Evolutionary conservation across 2,329 filamentous ascomycete genomes (phyloP), one percentile per base, ranked within the genome.

Genomic region (Xylariaceae sp.): DNA sequence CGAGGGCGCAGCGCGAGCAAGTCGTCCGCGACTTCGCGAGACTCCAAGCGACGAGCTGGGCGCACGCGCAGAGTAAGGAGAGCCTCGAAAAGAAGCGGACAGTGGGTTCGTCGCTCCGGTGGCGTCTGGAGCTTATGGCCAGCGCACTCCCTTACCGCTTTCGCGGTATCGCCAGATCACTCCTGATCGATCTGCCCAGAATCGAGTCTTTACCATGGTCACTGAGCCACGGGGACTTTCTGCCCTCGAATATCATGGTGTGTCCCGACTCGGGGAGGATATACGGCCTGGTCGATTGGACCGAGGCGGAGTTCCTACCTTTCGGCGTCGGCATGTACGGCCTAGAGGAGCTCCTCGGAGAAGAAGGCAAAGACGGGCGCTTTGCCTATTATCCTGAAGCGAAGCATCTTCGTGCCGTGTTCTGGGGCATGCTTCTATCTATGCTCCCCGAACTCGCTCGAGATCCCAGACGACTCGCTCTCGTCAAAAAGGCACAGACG

Each of bases 231-330:
- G 85, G 85, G 0, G 86, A 89, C 62, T 70, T 88, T 4, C 71
- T 85, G 0, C 75, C 82, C 0, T 75, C 75, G 2, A 88, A 88
- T 56, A 77, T 88, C 43, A 76, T 87, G 65, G 74, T 86, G 0
- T 71, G 78, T 50, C 63, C 71, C 0, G 52, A 69, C 1, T 75
- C 75, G 0, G 81, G 80, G 50, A 52, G 62, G 2, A 65, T 88
- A 7, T 74, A 65, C 0, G 86, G 85, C 1, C 56, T 88, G 1
- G 75, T 89, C 0, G 86, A 89, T 65, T 89, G 85, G 86, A 82
- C 83, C 0, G 86, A 89, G 65, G 83, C 80, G 0, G 85, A 88
- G 65, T 78, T 74, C 56, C 67, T 87, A 7, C 85, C 85, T 0
- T 85, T 86, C 61, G 86, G 85, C 0, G 74, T 81, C 2, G 81